A percentile compares a stretch with the other conserved stretches of the same genome.
These are phyloP conservation scores for Przewalskia tangutica DNA, from an alignment of 257 asterid genomes.

Conservation along the genomic window DNA sequence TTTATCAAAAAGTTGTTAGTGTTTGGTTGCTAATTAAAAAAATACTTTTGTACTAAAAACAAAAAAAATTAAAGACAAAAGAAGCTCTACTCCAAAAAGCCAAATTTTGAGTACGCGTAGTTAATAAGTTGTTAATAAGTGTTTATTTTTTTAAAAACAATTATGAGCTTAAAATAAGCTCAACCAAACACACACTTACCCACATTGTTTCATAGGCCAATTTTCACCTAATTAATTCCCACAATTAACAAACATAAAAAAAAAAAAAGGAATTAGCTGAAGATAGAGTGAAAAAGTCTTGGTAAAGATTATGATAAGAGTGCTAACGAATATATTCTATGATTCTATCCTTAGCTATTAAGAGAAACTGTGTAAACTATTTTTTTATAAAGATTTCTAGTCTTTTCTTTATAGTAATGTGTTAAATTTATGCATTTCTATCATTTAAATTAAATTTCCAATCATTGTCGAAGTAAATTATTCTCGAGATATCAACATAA, in stretches of 20 bases:
- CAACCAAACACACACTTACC: too few species aligned
- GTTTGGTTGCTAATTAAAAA: too few species aligned
- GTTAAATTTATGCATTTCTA: neutral
- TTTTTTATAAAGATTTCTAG: neutral
- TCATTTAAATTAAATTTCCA: neutral
- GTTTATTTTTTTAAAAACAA: too few species aligned
- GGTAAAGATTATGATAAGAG: slow-evolving; percentile 5
- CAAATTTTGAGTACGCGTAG: too few species aligned
- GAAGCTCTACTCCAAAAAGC: too few species aligned
- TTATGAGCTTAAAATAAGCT: too few species aligned
- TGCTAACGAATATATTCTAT: slow-evolving; percentile 6
- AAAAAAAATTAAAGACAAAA: too few species aligned
- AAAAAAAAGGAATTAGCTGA: neutral
- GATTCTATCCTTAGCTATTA: slow-evolving; percentile 6
- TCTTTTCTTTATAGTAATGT: neutral
- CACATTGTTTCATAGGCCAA: neutral
- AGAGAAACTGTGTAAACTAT: neutral
- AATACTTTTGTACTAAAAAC: too few species aligned
- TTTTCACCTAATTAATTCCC: neutral
- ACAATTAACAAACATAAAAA: neutral
- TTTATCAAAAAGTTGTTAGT: too few species aligned
- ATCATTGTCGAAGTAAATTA: neutral
- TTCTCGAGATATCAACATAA: neutral
- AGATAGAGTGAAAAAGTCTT: neutral
- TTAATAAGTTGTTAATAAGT: too few species aligned